A percentile compares a stretch with the other conserved stretches of the same genome.
These are phyloP conservation scores for Desmodesmus armatus DNA, from an alignment of 139 green algal genomes.

Conservation along the genomic window DNA sequence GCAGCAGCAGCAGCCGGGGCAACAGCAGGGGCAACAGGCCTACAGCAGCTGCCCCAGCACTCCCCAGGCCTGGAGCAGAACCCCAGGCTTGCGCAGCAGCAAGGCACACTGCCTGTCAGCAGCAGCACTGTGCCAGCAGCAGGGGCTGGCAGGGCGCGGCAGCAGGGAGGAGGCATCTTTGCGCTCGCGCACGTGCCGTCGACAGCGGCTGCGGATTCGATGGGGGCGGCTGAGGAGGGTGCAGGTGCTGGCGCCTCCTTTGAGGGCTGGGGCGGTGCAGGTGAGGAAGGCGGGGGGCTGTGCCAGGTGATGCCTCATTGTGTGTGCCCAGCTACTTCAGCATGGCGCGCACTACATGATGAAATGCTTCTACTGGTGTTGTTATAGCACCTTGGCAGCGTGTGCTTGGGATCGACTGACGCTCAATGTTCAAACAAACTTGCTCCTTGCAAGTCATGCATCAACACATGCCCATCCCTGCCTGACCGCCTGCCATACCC, in stretches of 20 bases:
- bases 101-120: neutral
- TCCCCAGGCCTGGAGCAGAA: slow-evolving; percentile 13
- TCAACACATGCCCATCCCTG: too few species aligned
- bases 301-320: neutral
- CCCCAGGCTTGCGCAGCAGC: slow-evolving; percentile 15
- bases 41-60: slow-evolving; percentile 13
- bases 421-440: too few species aligned
- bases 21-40: neutral
- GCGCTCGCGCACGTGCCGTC: neutral
- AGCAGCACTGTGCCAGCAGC: neutral
- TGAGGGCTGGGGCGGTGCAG: neutral
- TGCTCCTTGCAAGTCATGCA: too few species aligned
- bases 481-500: too few species aligned
- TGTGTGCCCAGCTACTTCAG: neutral
- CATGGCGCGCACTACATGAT: neutral
- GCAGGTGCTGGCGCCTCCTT: neutral
- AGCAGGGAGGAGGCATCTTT: slow-evolving; percentile 29
- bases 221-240: neutral
- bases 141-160: neutral
- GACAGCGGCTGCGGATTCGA: neutral
- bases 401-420: too few species aligned
- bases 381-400: too few species aligned
- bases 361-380: neutral
- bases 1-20: neutral
- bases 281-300: neutral